These are phyloP conservation scores for Colletotrichum brevisporum DNA, from an alignment of 2,329 filamentous ascomycete genomes.

Conservation along the genomic window DNA sequence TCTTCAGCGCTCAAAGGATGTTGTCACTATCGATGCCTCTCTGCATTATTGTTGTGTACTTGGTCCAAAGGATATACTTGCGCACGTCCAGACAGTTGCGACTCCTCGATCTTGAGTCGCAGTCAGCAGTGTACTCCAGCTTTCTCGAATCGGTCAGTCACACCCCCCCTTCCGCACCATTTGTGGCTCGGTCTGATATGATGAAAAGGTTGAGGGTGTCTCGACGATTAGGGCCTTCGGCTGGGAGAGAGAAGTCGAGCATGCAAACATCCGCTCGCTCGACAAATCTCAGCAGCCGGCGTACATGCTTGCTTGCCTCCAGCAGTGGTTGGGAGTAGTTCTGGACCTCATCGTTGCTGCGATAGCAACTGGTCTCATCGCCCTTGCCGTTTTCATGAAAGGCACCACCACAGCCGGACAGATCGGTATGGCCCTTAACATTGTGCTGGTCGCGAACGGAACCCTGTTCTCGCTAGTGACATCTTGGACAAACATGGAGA, in stretches of 20 bases:
- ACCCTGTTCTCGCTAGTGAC: constrained; percentile 48
- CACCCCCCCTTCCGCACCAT: too few species aligned
- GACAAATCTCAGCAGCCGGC: constrained; percentile 69
- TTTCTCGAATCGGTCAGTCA: constrained; percentile 57
- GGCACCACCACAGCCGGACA: constrained; percentile 34
- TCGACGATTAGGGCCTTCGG: constrained; percentile 68
- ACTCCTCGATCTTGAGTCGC: constrained; percentile 58
- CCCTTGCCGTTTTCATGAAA: constrained; percentile 53
- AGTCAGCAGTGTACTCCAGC: constrained; percentile 55
- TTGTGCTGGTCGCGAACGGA: constrained; percentile 47
- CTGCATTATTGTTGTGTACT: constrained; percentile 45
- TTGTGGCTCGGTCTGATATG: not conserved
- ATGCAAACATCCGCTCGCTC: constrained; percentile 62
- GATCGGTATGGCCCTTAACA: constrained; percentile 44
- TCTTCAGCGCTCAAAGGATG: constrained; percentile 31
- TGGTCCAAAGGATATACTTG: constrained; percentile 55
- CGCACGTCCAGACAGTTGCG: constrained; percentile 59
- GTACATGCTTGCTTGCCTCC: constrained; percentile 70
- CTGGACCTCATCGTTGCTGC: constrained; percentile 64
- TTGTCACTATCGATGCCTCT: constrained; percentile 47
- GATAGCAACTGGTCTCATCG: constrained; percentile 61
- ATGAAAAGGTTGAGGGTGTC: constrained; percentile 55
- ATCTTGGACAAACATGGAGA: constrained; percentile 50
- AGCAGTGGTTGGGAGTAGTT: constrained; percentile 69
- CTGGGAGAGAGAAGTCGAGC: constrained; percentile 61